A percentile compares a stretch with the other conserved stretches of the same genome.
phyloP scores from a whole-genome alignment of 1,139 yeast genomes.

The Pichia cactophila region DNA sequence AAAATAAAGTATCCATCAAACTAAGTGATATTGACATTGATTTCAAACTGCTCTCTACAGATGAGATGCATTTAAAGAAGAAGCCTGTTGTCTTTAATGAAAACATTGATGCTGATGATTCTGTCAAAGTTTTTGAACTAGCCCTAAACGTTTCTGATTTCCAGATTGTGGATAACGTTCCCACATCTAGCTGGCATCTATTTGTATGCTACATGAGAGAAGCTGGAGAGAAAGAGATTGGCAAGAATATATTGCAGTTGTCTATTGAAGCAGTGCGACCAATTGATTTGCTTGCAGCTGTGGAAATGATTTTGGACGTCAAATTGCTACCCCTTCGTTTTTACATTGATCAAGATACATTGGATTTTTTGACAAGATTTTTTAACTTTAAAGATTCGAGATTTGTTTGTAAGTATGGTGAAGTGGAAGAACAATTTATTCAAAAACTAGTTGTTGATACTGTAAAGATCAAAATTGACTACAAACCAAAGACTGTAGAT shows the following conservation, averaged over 20 bases:
- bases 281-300: constrained; percentile 51
- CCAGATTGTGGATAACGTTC: constrained; percentile 67
- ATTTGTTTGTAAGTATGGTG: constrained; percentile 45
- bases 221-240: constrained; percentile 63
- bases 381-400: constrained; percentile 72
- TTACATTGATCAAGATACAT: constrained; percentile 88
- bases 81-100: constrained; percentile 22
- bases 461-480: constrained; percentile 67
- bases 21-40: constrained; percentile 45
- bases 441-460: constrained; percentile 61
- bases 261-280: constrained; percentile 60
- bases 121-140: constrained; percentile 43
- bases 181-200: constrained; percentile 89
- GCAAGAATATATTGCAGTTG: constrained; percentile 55
- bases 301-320: constrained; percentile 56
- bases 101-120: constrained; percentile 26
- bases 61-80: constrained; percentile 32
- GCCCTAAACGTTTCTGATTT: constrained; percentile 42
- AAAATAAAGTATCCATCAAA: constrained; percentile 55
- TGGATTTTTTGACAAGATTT: constrained; percentile 75
- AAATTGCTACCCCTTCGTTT: constrained; percentile 65
- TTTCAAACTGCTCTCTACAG: constrained; percentile 38
- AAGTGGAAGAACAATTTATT: constrained; percentile 60
- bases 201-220: constrained; percentile 64
- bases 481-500: constrained; percentile 85